Evolutionary conservation across 129 eudicot species (phyloP).

Genomic region (Lonicera japonica): DNA sequence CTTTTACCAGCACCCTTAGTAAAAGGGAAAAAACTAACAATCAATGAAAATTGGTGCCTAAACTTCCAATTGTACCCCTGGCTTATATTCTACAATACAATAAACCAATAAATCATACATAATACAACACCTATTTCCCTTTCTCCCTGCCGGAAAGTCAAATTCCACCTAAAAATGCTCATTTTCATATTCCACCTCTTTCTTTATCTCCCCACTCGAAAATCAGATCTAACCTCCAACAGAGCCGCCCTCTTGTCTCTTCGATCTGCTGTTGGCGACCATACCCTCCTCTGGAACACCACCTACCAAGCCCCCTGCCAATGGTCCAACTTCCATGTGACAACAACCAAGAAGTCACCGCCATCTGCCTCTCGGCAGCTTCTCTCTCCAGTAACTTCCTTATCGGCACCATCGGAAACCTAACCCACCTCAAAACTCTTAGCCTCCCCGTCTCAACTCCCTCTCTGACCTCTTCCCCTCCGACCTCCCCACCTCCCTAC

Average conservation of each 20-base stretch:
- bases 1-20: too few relatives aligned
- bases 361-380: constrained; percentile 26
- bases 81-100: too few relatives aligned
- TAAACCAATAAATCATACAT: too few relatives aligned
- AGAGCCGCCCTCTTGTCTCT: constrained; percentile 34
- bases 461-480: constrained; percentile 33
- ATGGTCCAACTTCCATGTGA: constrained; percentile 33
- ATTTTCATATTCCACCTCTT: constrained; percentile 1
- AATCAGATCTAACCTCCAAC: constrained; percentile 21
- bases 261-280: constrained; percentile 24
- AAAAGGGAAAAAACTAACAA: too few relatives aligned
- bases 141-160: too few relatives aligned
- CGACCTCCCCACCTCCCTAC: constrained; percentile 20
- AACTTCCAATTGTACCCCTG: too few relatives aligned
- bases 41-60: too few relatives aligned
- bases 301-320: constrained; percentile 19
- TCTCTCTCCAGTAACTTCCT: constrained; percentile 29
- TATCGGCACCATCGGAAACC: constrained; percentile 17
- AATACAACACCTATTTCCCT: not conserved
- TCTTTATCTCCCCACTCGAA: constrained; percentile 15
- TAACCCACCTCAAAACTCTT: constrained; percentile 23
- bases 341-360: constrained; percentile 20
- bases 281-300: constrained; percentile 25
- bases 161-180: constrained; percentile 4
- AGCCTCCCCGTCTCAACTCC: constrained; percentile 40